Conservation (phyloP, 2,329 filamentous ascomycete species). For the Thelonectria discophora region DNA sequence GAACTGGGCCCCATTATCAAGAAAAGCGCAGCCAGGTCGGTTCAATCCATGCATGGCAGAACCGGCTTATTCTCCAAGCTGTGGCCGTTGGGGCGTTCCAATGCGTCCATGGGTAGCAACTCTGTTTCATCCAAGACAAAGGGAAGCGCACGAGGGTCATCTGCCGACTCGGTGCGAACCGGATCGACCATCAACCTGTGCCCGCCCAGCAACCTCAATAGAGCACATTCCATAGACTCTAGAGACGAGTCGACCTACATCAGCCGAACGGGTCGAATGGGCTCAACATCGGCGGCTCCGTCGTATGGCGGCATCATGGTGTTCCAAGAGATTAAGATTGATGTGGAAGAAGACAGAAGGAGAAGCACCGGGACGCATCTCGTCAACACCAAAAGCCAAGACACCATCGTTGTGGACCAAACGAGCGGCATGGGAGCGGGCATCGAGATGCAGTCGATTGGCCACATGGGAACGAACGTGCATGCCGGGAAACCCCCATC, state of each 20-base stretch:
- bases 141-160: slow-evolving; percentile 27
- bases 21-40: slow-evolving; percentile 16
- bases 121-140: slow-evolving; percentile 4
- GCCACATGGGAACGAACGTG: slow-evolving; percentile 37
- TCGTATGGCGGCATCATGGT: slow-evolving; percentile 67
- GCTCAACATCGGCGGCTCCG: slow-evolving; percentile 33
- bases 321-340: slow-evolving; percentile 68
- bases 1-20: slow-evolving; percentile 65
- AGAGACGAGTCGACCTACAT: slow-evolving; percentile 32
- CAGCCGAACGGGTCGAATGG: slow-evolving; percentile 37
- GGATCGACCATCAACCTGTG: slow-evolving; percentile 42
- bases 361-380: slow-evolving; percentile 18
- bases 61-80: slow-evolving; percentile 20
- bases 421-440: slow-evolving; percentile 22
- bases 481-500: slow-evolving; percentile 29
- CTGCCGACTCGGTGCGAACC: slow-evolving; percentile 29
- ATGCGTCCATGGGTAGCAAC: slow-evolving; percentile 10
- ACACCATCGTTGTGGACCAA: slow-evolving; percentile 21
- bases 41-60: slow-evolving; percentile 14
- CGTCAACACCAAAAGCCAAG: slow-evolving; percentile 16
- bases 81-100: slow-evolving; percentile 28
- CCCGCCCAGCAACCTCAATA: slow-evolving; percentile 18
- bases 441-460: slow-evolving; percentile 39
- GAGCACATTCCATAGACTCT: slow-evolving; percentile 32
- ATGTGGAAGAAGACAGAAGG: slow-evolving; percentile 45